phyloP scores from a whole-genome alignment of 768 basidiomycete genomes.

The Lyophyllum shimeji region DNA sequence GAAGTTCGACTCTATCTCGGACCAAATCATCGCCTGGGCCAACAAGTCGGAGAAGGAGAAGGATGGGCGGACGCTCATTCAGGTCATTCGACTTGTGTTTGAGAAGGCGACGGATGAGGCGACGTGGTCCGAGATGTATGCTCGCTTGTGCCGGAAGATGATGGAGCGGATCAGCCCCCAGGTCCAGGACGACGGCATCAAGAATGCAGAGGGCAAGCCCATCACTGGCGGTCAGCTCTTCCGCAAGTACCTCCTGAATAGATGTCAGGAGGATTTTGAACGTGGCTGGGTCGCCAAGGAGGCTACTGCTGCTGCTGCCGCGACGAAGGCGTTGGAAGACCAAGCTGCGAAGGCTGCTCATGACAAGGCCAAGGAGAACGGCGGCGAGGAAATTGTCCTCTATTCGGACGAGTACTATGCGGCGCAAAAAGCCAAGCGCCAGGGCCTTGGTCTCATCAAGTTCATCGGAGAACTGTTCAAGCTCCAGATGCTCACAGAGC shows the following conservation, averaged over 20 bases:
- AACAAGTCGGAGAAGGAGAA: conserved; percentile 92
- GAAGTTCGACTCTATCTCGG: conserved; percentile 93
- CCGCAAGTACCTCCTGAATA: conserved; percentile 94
- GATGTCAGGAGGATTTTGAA: conserved; percentile 98
- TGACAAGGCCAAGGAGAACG: conserved; percentile 46
- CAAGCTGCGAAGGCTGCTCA: conserved; percentile 71
- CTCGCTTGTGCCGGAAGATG: conserved; percentile 91
- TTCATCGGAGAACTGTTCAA: conserved; percentile 99
- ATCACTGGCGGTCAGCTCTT: conserved; percentile 92
- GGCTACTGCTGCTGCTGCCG: conserved; percentile 82
- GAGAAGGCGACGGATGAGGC: conserved; percentile 98
- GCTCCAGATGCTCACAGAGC: conserved; percentile 96
- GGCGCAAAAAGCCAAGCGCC: conserved; percentile 95
- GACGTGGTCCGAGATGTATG: conserved; percentile 97
- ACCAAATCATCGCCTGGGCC: conserved; percentile 94
- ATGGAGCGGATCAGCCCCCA: conserved; percentile 89
- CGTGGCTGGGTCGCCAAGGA: conserved; percentile 92
- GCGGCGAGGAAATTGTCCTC: conserved; percentile 67
- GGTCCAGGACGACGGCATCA: conserved; percentile 88
- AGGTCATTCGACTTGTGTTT: conserved; percentile 94
- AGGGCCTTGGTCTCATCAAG: conserved; percentile 94
- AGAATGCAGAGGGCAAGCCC: conserved; percentile 79
- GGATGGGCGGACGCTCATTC: conserved; percentile 91
- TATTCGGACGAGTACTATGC: conserved; percentile 97
- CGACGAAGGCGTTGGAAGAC: conserved; percentile 83